A percentile compares a stretch with the other conserved stretches of the same genome.
These are phyloP conservation scores for Taphrina sp. DNA, from an alignment of 1,139 yeast species.

Conservation along the genomic window DNA sequence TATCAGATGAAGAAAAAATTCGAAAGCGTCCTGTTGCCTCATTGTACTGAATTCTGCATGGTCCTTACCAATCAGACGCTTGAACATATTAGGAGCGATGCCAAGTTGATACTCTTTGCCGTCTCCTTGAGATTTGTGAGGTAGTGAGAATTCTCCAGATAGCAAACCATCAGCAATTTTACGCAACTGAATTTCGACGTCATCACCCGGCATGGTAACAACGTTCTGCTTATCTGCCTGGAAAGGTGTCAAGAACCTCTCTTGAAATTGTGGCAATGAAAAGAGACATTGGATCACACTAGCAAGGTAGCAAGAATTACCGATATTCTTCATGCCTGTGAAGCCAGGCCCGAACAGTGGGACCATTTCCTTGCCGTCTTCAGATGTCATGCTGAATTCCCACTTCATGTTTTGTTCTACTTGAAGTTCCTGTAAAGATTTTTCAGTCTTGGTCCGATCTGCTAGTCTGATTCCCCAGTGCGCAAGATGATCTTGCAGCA, in stretches of 20 bases:
- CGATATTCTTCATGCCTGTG: slow-evolving; percentile 83
- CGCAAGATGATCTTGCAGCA: slow-evolving; percentile 52
- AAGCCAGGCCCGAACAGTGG: slow-evolving; percentile 68
- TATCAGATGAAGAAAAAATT: slow-evolving; percentile 68
- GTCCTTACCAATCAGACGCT: slow-evolving; percentile 68
- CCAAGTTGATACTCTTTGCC: slow-evolving; percentile 63
- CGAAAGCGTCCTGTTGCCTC: slow-evolving; percentile 94
- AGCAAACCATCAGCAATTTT: slow-evolving; percentile 77
- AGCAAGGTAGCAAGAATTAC: slow-evolving; percentile 88
- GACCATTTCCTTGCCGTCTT: slow-evolving; percentile 61
- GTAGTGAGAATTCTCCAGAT: slow-evolving; percentile 70
- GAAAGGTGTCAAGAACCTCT: slow-evolving; percentile 39
- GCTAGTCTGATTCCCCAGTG: slow-evolving; percentile 70
- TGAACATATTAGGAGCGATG: slow-evolving; percentile 71
- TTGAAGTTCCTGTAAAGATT: slow-evolving; percentile 80
- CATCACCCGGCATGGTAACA: slow-evolving; percentile 56
- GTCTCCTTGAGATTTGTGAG: slow-evolving; percentile 46
- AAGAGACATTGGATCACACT: slow-evolving; percentile 76
- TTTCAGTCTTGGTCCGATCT: slow-evolving; percentile 66
- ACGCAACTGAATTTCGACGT: slow-evolving; percentile 66
- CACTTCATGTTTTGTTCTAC: slow-evolving; percentile 89
- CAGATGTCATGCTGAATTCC: slow-evolving; percentile 81
- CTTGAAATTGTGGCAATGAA: slow-evolving; percentile 46
- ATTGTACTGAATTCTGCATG: slow-evolving; percentile 82
- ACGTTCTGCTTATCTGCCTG: slow-evolving; percentile 31